Conservation (phyloP, 2,329 filamentous ascomycete genomes). For the Cadophora luteo-olivacea region DNA sequence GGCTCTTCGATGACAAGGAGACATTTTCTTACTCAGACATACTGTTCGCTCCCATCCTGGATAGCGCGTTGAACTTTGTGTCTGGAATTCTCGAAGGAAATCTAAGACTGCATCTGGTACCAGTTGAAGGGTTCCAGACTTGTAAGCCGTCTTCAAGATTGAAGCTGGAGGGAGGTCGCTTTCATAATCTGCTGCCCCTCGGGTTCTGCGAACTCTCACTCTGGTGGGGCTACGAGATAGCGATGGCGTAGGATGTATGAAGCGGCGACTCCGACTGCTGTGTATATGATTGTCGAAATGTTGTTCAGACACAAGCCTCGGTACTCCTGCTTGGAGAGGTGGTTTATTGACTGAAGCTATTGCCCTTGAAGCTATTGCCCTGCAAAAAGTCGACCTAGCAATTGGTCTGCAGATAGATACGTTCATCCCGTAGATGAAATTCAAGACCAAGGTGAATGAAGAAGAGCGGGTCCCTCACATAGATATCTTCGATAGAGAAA, state of each 20-base stretch:
- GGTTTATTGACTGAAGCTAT: background rate
- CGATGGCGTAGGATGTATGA: background rate
- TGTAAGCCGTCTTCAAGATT: slow-evolving; percentile 35
- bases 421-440: background rate
- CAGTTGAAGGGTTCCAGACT: slow-evolving; percentile 37
- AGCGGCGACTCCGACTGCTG: background rate
- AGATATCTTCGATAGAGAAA: no score
- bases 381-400: background rate
- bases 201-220: slow-evolving; percentile 11
- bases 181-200: slow-evolving; percentile 17
- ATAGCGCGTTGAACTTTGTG: slow-evolving; percentile 2
- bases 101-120: slow-evolving; percentile 35
- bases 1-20: background rate
- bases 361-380: background rate
- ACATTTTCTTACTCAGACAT: slow-evolving; percentile 32
- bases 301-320: background rate
- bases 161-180: slow-evolving; percentile 35
- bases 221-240: background rate
- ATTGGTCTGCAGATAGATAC: background rate
- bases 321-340: background rate
- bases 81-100: slow-evolving; percentile 36
- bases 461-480: background rate
- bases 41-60: slow-evolving; percentile 34
- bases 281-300: background rate
- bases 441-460: background rate